Evolutionary conservation across 108 stramenopile species (phyloP).

Genomic region (Poteriospumella lacustris): DNA sequence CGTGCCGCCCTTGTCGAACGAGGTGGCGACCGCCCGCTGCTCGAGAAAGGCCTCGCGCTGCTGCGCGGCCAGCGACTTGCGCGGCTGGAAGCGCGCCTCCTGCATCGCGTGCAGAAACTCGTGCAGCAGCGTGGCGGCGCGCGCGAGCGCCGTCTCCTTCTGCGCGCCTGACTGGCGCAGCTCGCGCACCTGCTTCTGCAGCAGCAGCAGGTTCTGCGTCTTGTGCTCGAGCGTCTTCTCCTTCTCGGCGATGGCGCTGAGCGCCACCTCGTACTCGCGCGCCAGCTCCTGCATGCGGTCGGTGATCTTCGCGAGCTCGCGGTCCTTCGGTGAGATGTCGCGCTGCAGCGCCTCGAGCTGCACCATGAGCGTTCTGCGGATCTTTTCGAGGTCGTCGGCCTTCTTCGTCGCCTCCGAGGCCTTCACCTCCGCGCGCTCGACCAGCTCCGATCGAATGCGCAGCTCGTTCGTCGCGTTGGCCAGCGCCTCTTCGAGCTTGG

Average conservation of each 20-base stretch:
- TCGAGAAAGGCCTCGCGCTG: too few relatives aligned
- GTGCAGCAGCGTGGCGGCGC: conserved; percentile 5
- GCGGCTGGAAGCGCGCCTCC: background rate
- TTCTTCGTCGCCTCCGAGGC: background rate
- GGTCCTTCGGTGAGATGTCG: conserved; percentile 13
- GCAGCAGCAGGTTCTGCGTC: background rate
- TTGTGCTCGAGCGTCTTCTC: conserved; percentile 1
- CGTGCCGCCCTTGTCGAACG: too few relatives aligned
- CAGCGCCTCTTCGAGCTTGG: background rate
- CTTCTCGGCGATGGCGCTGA: conserved; percentile 14
- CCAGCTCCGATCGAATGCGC: background rate
- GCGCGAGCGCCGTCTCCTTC: conserved; percentile 10
- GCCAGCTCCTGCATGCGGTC: conserved; percentile 11
- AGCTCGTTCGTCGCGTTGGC: background rate
- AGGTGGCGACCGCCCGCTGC: too few relatives aligned
- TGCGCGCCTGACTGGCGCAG: background rate
- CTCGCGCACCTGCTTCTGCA: conserved; percentile 26
- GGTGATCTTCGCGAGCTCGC: background rate
- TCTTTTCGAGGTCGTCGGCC: background rate
- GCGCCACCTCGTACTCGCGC: conserved; percentile 1
- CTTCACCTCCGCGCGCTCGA: background rate
- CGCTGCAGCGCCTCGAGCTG: background rate
- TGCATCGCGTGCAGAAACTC: conserved; percentile 12
- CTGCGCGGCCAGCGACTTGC: too few relatives aligned
- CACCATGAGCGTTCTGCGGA: background rate